Base-by-base conservation (phyloP, 306 rosid genomes). In the Mucuna pruriens region DNA sequence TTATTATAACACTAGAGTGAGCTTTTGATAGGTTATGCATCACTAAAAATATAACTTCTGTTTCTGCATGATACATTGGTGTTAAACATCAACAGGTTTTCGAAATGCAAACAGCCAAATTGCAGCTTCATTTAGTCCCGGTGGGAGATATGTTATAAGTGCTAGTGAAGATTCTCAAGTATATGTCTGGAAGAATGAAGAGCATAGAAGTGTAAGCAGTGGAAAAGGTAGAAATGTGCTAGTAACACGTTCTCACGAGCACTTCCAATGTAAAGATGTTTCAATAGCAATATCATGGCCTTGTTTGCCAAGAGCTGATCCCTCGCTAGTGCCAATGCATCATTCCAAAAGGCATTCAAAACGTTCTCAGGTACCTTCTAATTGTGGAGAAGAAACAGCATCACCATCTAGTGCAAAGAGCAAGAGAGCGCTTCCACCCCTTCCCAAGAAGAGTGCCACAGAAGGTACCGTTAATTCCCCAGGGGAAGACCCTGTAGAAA, bases 121-220 rank as follows among this genome's bases (percentile, higher is more conserved):
- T 42, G 84, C 90, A 82, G 97, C 91, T 22, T 89, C 97, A 55
- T 90, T 89, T 55, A 90, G 88, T 74, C 83, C 81, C 71, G 84
- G 89, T 71, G 94, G 94, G 51, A 89, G 83, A 82, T 90, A 90
- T n/a, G 77, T 94, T 9, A 29, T 94, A 40, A 83, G 89, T 55
- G 97, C 97, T 8, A 91, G 98, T 57, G 98, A 94, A 71, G 98
- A 94, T 79, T 91, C 95, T 51, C 84, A 94, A n/a, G 98, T 94
- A 2, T 89, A 61, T 38, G 40, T 94, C 0, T 91, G 95, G 98
- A 89, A 75, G 73, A 85, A 74, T 29, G 94, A 92, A 62, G 98
- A 89, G 61, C 83, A 77, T 9, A 72, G 79, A 66, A 71, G 11
- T 62, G 46, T 71, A 58, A 52, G 71, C 20, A 9, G 64, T 0